A percentile compares a stretch with the other conserved stretches of the same genome.
Conservation (phyloP, 169 alveolate species). For the Cryptosporidium ryanae region DNA sequence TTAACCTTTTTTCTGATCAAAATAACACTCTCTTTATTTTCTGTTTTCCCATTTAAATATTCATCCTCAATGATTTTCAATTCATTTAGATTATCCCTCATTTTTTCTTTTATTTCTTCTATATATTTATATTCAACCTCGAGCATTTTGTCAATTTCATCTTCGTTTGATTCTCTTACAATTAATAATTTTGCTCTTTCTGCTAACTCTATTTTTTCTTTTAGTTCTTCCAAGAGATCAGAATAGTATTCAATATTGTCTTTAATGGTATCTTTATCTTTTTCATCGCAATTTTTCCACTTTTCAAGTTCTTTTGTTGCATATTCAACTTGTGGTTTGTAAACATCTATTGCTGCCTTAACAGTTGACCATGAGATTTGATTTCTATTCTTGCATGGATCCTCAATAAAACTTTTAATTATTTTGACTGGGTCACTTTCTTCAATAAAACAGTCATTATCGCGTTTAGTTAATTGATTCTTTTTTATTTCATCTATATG, state of each 20-base stretch:
- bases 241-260: constrained; percentile 55
- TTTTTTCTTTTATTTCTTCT: constrained; percentile 49
- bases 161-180: not conserved
- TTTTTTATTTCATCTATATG: constrained; percentile 47
- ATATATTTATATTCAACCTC: constrained; percentile 18
- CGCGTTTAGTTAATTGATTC: not conserved
- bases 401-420: constrained; percentile 5
- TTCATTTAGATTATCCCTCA: not conserved
- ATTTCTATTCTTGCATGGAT: constrained; percentile 23
- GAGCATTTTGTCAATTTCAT: constrained; percentile 29
- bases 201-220: constrained; percentile 27
- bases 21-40: constrained; percentile 31
- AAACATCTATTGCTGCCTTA: constrained; percentile 56
- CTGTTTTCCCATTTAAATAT: constrained; percentile 33
- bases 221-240: constrained; percentile 22
- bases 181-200: constrained; percentile 24
- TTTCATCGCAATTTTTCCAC: constrained; percentile 12
- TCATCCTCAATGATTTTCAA: constrained; percentile 29
- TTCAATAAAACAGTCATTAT: not conserved
- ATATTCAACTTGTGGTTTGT: constrained; percentile 61
- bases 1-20: constrained; percentile 24
- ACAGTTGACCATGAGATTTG: constrained; percentile 45
- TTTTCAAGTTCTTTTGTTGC: constrained; percentile 54
- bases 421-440: constrained; percentile 41
- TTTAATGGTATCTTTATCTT: not conserved